Evolutionary conservation across 495 filamentous ascomycete genomes (phyloP), one percentile per base, ranked within the genome.

Genomic region (Aspergillus bertholletiae): DNA sequence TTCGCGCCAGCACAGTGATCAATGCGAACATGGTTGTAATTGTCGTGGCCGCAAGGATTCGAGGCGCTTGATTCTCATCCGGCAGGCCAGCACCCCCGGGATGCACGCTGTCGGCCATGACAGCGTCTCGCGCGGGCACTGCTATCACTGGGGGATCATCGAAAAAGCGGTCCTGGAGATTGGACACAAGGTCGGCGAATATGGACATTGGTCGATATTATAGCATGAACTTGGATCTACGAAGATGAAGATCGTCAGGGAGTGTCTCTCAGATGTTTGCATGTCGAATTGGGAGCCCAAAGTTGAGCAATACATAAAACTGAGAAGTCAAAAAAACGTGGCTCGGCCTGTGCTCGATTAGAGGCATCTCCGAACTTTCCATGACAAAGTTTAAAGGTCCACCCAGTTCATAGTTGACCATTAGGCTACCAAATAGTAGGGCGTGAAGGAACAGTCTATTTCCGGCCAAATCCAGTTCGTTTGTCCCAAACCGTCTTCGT

Each of bases 1-100:
- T 57, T 39, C 76, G 68, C 13, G 57, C 55, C 24, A 63, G 43
- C 5, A 66, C 63, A 9, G 40, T 40, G 12, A 53, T 18, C 28
- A 72, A 45, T 3, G 74, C 75, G 21, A 60, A 41, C 3, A 39
- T 11, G 9, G 74, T 77, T 24, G 66, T 61, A 34, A 69, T 55
- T 17, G 65, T 26, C 3, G 69, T 74, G 0, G 65, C 70, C 6
- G 64, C 63, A 13, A 74, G 37, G 37, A 78, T 73, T 8, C 57
- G 27, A 6, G 66, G 63, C 0, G 68, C 73, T 37, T 63, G 57
- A 48, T 69, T 65, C 28, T 65, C 59, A 55, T 71, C 63, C 8
- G 67, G 68, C 34, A 56, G 60, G 50, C 54, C 54, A 11, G 51
- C 27, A 18, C 48, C 58, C 11, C 41, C 60, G 13, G 23, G 35